Evolutionary conservation across 371 early-diverging fungal species (phyloP), one percentile per base, ranked within the genome.

Genomic region (Rhizomucor miehei): DNA sequence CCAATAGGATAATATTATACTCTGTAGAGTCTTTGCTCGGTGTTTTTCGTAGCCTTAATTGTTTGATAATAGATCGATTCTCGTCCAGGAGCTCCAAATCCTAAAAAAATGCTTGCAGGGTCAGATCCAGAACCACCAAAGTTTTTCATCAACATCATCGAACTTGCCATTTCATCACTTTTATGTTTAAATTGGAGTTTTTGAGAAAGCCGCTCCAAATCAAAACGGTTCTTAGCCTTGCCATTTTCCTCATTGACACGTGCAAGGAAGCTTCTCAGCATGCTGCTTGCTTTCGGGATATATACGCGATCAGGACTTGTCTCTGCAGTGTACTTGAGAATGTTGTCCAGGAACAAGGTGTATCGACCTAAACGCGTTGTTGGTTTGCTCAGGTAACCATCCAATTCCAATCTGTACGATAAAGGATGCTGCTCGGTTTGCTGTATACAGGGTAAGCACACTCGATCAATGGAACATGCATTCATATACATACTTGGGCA

Each of bases 341-440:
- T 86, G n/a, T 87, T 89, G 52, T 86, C 85, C n/a, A 97, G 80
- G n/a, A 97, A 65, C 38, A 97, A 73, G 1, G 90, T 89, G 59
- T 95, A 97, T 40, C 94, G 82, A 12, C 90, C 95, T 35, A 96
- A 63, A 11, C 95, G 86, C 6, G 94, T 88, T 0, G 92, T 91
- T 12, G 97, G 97, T 17, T 73, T 77, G 1, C 86, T 86, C 50
- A 96, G 69, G 63, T 93, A 96, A 36, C 86, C 86, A 62, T 88
- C 85, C 20, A 90, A 60, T 51, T 86, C 87, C n/a, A 94, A 67
- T 55, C 90, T 91, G 23, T 88, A 71, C 46, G 89, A 84, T 52
- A 57, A 59, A 1, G 71, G 61, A 23, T 73, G 71, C 21, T 73
- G 62, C 41, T 76, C 77, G 1, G 65, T 66, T 29, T 60, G 38